Conservation (phyloP, 352 stramenopile genomes). For the Globisporangium canariense region DNA sequence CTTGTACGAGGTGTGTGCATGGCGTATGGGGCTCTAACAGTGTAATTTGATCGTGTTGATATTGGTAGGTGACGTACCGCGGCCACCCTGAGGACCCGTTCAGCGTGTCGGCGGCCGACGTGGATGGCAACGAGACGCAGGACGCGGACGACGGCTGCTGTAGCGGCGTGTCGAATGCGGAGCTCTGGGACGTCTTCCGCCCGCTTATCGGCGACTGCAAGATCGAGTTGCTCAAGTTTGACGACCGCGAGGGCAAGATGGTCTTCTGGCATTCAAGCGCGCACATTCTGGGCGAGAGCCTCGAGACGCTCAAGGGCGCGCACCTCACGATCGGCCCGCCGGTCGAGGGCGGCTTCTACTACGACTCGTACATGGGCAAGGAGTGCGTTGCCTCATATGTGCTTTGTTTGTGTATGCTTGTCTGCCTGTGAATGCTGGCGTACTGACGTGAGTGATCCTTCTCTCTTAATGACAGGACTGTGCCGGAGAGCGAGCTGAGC, state of each 20-base stretch:
- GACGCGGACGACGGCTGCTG: constrained; percentile 49
- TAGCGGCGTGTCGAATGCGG: constrained; percentile 51
- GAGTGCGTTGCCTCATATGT: constrained; percentile 19
- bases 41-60: not conserved
- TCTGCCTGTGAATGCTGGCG: not conserved
- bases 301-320: constrained; percentile 96
- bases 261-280: constrained; percentile 98
- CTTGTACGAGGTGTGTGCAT: no score
- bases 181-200: constrained; percentile 97
- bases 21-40: no score
- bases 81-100: constrained; percentile 70
- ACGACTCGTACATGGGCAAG: constrained; percentile 96
- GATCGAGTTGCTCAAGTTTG: constrained; percentile 98
- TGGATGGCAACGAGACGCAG: constrained; percentile 82
- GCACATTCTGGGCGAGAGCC: constrained; percentile 97
- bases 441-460: not conserved
- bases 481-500: constrained; percentile 77
- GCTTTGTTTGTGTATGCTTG: no score
- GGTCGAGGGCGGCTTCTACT: constrained; percentile 98
- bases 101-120: constrained; percentile 76
- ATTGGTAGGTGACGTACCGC: constrained; percentile 79
- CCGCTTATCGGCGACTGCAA: constrained; percentile 96
- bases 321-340: constrained; percentile 97
- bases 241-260: constrained; percentile 85
- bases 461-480: constrained; percentile 25